Conservation (phyloP, 2,329 filamentous ascomycete genomes). For the Alternaria alternata region DNA sequence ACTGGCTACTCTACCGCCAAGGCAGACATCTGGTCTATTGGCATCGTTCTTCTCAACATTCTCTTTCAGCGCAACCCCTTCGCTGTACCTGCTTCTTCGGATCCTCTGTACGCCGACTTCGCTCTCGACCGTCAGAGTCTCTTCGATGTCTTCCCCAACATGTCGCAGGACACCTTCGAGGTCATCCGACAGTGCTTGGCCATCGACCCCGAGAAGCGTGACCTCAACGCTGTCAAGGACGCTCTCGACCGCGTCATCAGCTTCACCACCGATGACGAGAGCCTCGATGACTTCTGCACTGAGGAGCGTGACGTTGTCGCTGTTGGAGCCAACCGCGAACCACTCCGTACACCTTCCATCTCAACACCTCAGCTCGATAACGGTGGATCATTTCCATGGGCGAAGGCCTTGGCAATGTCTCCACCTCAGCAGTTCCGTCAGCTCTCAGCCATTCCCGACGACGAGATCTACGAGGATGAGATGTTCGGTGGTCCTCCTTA, state of each 20-base stretch:
- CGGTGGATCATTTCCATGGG: constrained; percentile 89
- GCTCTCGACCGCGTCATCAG: constrained; percentile 81
- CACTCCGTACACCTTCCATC: constrained; percentile 92
- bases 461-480: constrained; percentile 82
- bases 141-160: constrained; percentile 97
- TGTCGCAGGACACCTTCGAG: constrained; percentile 98
- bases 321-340: constrained; percentile 87
- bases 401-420: constrained; percentile 83
- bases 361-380: constrained; percentile 83
- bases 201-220: constrained; percentile 88
- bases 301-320: constrained; percentile 79
- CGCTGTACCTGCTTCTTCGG: constrained; percentile 85
- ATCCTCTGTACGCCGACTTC: constrained; percentile 92
- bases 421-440: constrained; percentile 77
- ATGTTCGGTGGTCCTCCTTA: constrained; percentile 85
- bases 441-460: constrained; percentile 83
- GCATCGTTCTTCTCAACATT: constrained; percentile 94
- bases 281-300: constrained; percentile 90
- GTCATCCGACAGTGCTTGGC: constrained; percentile 91
- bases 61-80: constrained; percentile 98
- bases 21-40: constrained; percentile 96
- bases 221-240: constrained; percentile 77
- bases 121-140: constrained; percentile 91
- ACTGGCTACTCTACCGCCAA: constrained; percentile 90
- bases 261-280: constrained; percentile 94